Evolutionary conservation across 495 filamentous ascomycete species (phyloP).

Genomic region (Talaromyces borbonicus): DNA sequence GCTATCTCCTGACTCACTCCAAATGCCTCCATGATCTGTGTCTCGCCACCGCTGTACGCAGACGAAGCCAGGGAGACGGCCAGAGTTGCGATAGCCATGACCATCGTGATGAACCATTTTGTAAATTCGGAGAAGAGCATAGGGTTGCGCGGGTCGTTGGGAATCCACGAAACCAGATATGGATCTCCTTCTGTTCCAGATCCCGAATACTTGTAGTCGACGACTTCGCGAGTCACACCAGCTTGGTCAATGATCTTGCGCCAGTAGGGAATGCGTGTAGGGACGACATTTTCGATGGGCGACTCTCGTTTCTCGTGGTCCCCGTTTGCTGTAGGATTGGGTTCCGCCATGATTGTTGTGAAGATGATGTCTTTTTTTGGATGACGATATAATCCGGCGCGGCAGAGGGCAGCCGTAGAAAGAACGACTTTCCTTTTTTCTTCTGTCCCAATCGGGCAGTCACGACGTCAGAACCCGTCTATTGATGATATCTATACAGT

Average conservation of each 20-base stretch:
- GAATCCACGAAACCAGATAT: slow-evolving; percentile 64
- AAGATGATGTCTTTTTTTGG: neutral
- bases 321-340: neutral
- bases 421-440: neutral
- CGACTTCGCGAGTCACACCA: slow-evolving; percentile 44
- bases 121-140: slow-evolving; percentile 48
- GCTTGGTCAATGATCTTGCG: slow-evolving; percentile 42
- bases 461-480: too few species aligned
- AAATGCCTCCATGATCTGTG: slow-evolving; percentile 50
- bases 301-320: neutral
- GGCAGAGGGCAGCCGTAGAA: too few species aligned
- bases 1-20: slow-evolving; percentile 49
- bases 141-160: slow-evolving; percentile 61
- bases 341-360: neutral
- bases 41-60: slow-evolving; percentile 62
- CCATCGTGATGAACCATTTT: slow-evolving; percentile 63
- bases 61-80: slow-evolving; percentile 70
- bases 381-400: too few species aligned
- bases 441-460: too few species aligned
- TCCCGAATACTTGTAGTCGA: slow-evolving; percentile 53
- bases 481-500: too few species aligned
- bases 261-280: slow-evolving; percentile 33
- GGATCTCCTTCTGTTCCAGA: slow-evolving; percentile 65
- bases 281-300: slow-evolving; percentile 15
- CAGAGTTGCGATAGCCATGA: slow-evolving; percentile 58